Evolutionary conservation across 2,329 filamentous ascomycete species (phyloP), one percentile per base, ranked within the genome.

Genomic region (Dendryphion nanum): DNA sequence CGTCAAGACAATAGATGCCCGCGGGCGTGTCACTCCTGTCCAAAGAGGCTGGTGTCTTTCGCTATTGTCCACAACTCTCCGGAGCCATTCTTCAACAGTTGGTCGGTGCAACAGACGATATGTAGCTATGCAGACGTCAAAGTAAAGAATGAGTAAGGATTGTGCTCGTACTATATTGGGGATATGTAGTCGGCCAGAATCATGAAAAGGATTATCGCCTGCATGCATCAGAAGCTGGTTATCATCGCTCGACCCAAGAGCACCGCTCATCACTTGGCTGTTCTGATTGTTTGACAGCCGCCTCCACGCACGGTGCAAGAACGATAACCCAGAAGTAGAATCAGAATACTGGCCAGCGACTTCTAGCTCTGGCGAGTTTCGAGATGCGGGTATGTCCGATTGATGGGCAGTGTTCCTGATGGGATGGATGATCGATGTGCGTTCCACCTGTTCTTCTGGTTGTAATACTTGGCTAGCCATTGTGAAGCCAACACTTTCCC

Each of bases 301-400:
- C 72, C 84, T 60, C 82, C 85, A 71, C 74, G 83, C 69, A 72
- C 83, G 81, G 61, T 85, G 48, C 69, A 87, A 63, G 66, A 83
- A 72, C 49, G 77, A 67, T 51, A 75, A 57, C 30, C 72, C 54
- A 54, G 77, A 70, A 4, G 76, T 73, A 12, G 73, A 71, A 7
- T 77, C 77, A n/a, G 77, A 66, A 44, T 77, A 76, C 35, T 80
- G 75, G 2, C 74, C 76, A 45, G 76, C 71, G 8, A 77, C 70
- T 42, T 77, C 74, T 1, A 74, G 66, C 33, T 70, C 74, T 1
- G 70, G 74, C 1, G 73, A 78, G 6, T 34, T 50, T 3, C 52
- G 48, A 12, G 57, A 58, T n/a, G n/a, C n/a, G 2, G 50, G 48
- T 6, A 43, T 37, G 3, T 55, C 50, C 13, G 35, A 33, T 16